Base-by-base conservation (phyloP, 2,329 filamentous ascomycete genomes). In the Hypocrella siamensis region DNA sequence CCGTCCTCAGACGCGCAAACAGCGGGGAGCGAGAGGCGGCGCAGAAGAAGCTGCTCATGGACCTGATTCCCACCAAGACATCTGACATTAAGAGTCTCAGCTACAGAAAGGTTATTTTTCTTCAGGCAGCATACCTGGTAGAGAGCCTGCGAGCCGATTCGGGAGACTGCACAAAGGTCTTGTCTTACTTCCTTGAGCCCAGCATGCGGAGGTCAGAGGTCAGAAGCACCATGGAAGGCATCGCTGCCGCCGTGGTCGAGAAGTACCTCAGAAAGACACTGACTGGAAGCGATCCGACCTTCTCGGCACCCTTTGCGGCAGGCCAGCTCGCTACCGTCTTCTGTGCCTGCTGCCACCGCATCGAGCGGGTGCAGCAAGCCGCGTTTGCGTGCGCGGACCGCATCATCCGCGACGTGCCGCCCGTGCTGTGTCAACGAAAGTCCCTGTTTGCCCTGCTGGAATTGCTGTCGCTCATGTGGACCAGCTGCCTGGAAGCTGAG, bases 101-200 rank as follows among this genome's bases (percentile, higher is more conserved):
- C 53, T 94, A 98, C 49, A 76, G 85, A 16, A 90, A 93, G 51
- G 74, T 80, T 17, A 82, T 96, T 29, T 98, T 96, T 47, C 60
- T 99, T 11, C 90, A 93, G 46, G 79, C 92, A 3, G 81, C 86
- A 2, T 79, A 93, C 42, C 62, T 96, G 2, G 77, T 98, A 5
- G 92, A 96, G 51, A 88, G 75, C 36, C 62, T 98, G 17, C 76
- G 92, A 36, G 86, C 86, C 15, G 76, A 80, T 35, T 71, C 81
- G 6, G 90, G 90, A 8, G 81, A 93, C 48, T 96, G 86, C 52
- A 92, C 84, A 17, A 84, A 86, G 47, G 78, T 85, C 4, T 60
- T 96, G 27, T 79, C 75, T 0, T 98, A 98, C 55, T 98, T 96
- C 54, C 62, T 93, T n/a, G 90, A 98, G 46, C 85, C 85, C 5